Percentiles rank a stretch among this genome's conserved stretches.
phyloP scores from a whole-genome alignment of 306 rosid species.

The Rosa lucieae region DNA sequence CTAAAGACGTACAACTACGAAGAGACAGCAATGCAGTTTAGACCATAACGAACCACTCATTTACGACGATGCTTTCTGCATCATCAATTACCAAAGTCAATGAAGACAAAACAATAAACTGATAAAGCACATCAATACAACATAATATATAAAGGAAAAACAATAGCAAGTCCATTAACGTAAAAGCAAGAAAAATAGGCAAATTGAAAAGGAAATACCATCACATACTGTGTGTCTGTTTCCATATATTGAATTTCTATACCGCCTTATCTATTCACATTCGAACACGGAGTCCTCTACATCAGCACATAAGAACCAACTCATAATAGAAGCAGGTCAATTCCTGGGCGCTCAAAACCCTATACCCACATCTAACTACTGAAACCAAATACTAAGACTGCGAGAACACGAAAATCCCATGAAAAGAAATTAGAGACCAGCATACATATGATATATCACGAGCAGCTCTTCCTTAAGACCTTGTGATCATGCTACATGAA shows the following conservation, averaged over 20 bases:
- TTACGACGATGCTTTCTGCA: conserved; percentile 13
- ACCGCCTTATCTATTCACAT: conserved; percentile 93
- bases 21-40: conserved; percentile 13
- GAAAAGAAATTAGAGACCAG: conserved; percentile 37
- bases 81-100: conserved; percentile 11
- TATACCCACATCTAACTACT: conserved; percentile 50
- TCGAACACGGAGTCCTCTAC: conserved; percentile 65
- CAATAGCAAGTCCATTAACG: conserved; percentile 3
- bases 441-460: conserved; percentile 46
- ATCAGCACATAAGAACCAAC: conserved; percentile 61
- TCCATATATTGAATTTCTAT: conserved; percentile 79
- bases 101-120: neutral
- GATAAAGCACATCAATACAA: neutral
- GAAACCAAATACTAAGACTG: conserved; percentile 50
- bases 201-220: conserved; percentile 23
- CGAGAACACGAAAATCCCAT: conserved; percentile 42
- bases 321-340: conserved; percentile 51
- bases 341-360: conserved; percentile 53
- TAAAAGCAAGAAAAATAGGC: conserved; percentile 8
- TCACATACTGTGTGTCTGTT: conserved; percentile 41
- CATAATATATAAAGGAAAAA: neutral
- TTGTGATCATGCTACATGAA: conserved; percentile 74
- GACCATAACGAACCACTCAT: conserved; percentile 11
- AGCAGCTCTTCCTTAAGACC: conserved; percentile 58
- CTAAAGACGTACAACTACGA: neutral